Conservation (phyloP, 2,329 filamentous ascomycete species). For the Stagonosporopsis tanaceti region DNA sequence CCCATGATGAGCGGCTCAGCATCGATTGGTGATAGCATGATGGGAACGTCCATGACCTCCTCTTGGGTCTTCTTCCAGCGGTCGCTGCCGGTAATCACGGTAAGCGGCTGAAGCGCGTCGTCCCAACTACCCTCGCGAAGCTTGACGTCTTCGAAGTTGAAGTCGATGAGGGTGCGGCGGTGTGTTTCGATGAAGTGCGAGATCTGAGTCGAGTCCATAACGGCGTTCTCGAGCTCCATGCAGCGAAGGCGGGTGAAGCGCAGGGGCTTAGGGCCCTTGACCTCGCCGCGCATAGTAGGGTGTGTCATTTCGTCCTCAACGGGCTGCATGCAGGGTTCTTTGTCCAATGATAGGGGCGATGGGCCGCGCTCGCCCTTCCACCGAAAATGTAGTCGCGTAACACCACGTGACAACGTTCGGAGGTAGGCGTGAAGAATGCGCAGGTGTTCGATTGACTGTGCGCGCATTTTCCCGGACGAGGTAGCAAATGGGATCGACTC, state of each 20-base stretch:
- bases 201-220: constrained; percentile 76
- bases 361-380: constrained; percentile 79
- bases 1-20: constrained; percentile 47
- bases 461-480: constrained; percentile 61
- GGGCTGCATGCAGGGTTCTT: constrained; percentile 73
- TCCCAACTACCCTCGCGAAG: constrained; percentile 80
- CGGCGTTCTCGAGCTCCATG: constrained; percentile 75
- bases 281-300: constrained; percentile 43
- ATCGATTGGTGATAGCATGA: constrained; percentile 48
- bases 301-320: constrained; percentile 49
- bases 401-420: constrained; percentile 68
- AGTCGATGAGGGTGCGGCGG: constrained; percentile 73
- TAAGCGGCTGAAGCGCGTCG: constrained; percentile 78
- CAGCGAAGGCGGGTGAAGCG: constrained; percentile 72
- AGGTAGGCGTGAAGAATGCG: constrained; percentile 80
- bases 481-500: constrained; percentile 71
- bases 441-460: constrained; percentile 69
- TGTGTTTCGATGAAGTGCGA: constrained; percentile 73
- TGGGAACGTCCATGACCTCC: constrained; percentile 53
- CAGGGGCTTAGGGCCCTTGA: constrained; percentile 54
- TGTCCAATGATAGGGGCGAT: constrained; percentile 73
- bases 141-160: constrained; percentile 79
- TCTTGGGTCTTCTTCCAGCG: constrained; percentile 52
- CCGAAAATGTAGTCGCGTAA: constrained; percentile 77
- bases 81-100: constrained; percentile 53